These are phyloP conservation scores for Penicillium herquei DNA, from an alignment of 495 filamentous ascomycete species.

Conservation along the genomic window DNA sequence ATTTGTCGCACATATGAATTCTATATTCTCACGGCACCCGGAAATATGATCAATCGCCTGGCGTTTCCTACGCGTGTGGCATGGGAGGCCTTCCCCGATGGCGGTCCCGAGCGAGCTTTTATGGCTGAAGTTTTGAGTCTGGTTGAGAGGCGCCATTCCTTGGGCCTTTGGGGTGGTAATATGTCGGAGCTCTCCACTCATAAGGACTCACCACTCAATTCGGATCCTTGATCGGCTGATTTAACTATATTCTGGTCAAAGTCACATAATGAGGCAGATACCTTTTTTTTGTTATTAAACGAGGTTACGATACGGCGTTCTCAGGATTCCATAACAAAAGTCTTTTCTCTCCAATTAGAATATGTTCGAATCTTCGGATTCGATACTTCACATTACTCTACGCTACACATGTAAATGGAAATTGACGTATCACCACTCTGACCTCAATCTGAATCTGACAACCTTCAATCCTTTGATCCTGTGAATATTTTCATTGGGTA, in stretches of 20 bases:
- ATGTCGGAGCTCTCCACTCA: constrained; percentile 41
- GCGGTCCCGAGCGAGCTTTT: constrained; percentile 37
- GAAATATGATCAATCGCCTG: constrained; percentile 50
- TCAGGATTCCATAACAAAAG: no score
- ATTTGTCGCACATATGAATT: constrained; percentile 44
- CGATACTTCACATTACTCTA: no score
- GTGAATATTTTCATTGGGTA: background rate
- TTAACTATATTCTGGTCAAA: no score
- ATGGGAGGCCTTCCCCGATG: constrained; percentile 42
- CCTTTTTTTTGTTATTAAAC: no score
- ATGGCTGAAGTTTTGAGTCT: constrained; percentile 39
- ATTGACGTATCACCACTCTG: no score
- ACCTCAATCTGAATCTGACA: background rate
- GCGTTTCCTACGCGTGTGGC: constrained; percentile 43
- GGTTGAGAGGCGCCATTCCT: constrained; percentile 39
- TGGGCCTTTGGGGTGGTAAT: constrained; percentile 41
- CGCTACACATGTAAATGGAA: no score
- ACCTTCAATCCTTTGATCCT: background rate
- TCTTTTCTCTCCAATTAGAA: no score
- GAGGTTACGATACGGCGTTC: no score
- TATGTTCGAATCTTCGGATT: no score
- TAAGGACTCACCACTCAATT: constrained; percentile 24
- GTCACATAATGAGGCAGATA: no score
- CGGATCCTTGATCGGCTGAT: background rate
- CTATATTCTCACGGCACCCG: constrained; percentile 40